Evolutionary conservation across 148 eudicot species (phyloP).

Genomic region (Heliamphora exappendiculata): DNA sequence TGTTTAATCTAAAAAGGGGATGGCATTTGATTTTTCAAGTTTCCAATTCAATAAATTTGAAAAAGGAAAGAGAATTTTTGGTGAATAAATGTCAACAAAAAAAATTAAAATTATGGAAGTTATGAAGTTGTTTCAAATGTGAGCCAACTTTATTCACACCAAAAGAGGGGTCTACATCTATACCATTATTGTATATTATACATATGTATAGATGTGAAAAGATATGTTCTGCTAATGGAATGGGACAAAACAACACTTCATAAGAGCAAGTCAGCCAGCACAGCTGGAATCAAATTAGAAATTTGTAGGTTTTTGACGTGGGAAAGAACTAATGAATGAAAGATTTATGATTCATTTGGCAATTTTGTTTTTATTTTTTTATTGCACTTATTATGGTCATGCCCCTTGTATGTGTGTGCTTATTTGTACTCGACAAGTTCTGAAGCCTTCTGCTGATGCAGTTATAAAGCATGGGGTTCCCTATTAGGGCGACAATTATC

Average conservation of each 20-base stretch:
- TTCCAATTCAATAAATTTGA: too few species aligned
- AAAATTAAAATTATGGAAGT: too few species aligned
- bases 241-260: background rate
- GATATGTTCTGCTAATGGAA: background rate
- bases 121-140: too few species aligned
- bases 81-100: too few species aligned
- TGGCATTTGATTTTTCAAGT: too few species aligned
- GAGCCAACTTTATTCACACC: too few species aligned
- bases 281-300: background rate
- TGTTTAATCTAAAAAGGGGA: too few species aligned
- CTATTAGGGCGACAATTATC: constrained; percentile 64
- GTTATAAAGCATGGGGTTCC: constrained; percentile 82
- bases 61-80: too few species aligned
- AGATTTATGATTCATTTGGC: background rate
- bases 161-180: too few species aligned
- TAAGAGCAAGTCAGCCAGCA: background rate
- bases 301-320: background rate
- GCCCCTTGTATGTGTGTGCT: background rate
- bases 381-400: background rate
- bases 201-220: too few species aligned
- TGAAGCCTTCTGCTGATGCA: constrained; percentile 23
- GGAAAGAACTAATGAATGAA: background rate
- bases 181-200: too few species aligned
- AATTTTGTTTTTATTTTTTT: background rate
- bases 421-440: background rate